Evolutionary conservation across 805 yeast genomes (phyloP).

Genomic region (Hyphopichia homilentoma): DNA sequence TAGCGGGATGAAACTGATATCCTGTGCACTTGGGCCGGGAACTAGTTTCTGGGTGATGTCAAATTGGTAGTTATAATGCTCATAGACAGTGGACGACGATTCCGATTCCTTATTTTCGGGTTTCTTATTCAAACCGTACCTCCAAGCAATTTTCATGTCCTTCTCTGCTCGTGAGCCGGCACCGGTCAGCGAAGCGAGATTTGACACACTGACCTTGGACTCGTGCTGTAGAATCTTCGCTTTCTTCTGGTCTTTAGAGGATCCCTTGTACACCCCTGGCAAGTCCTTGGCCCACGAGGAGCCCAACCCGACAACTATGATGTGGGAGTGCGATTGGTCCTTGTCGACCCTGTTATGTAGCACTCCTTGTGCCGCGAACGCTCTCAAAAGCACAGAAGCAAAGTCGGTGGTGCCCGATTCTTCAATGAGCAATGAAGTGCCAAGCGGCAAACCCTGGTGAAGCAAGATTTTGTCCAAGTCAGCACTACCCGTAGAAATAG

Average conservation of each 20-base stretch:
- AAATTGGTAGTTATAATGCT: conserved; percentile 61
- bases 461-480: conserved; percentile 71
- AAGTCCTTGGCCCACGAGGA: conserved; percentile 61
- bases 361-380: conserved; percentile 75
- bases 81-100: conserved; percentile 25
- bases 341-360: conserved; percentile 53
- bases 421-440: conserved; percentile 64
- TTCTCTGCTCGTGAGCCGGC: conserved; percentile 14
- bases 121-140: conserved; percentile 56
- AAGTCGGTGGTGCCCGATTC: conserved; percentile 91
- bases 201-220: conserved; percentile 64
- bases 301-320: conserved; percentile 59
- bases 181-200: conserved; percentile 37
- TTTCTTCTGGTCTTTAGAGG: conserved; percentile 62
- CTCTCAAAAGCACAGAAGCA: conserved; percentile 61
- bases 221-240: conserved; percentile 54
- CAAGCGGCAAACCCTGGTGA: conserved; percentile 86
- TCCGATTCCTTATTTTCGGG: conserved; percentile 21
- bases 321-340: conserved; percentile 46
- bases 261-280: conserved; percentile 75
- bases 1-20: conserved; percentile 53
- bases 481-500: conserved; percentile 74
- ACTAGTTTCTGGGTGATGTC: conserved; percentile 70
- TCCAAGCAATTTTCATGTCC: conserved; percentile 89
- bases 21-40: conserved; percentile 64